These are phyloP conservation scores for Talaromyces islandicus DNA, from an alignment of 2,329 filamentous ascomycete species.

Conservation along the genomic window DNA sequence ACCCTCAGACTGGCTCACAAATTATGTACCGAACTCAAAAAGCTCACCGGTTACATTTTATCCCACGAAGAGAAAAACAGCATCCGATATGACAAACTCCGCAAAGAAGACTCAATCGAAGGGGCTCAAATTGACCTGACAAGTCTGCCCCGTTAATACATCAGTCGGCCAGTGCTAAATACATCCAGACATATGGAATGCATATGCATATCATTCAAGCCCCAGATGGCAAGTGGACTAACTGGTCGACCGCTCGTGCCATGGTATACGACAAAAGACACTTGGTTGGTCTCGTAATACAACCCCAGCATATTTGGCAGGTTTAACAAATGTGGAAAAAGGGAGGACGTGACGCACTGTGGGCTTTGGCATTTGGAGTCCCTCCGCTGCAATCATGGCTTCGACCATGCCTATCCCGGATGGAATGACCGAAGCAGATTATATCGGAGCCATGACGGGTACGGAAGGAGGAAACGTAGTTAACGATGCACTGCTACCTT, in stretches of 20 bases:
- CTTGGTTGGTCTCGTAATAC: conserved; percentile 33
- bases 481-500: conserved; percentile 38
- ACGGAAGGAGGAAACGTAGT: conserved; percentile 42
- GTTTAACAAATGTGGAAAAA: conserved; percentile 45
- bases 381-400: conserved; percentile 48
- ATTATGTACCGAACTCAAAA: background rate
- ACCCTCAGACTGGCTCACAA: background rate
- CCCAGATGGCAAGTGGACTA: conserved; percentile 43
- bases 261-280: conserved; percentile 2
- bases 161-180: conserved; percentile 44
- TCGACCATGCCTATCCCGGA: conserved; percentile 46
- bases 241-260: conserved; percentile 29
- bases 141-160: conserved; percentile 35
- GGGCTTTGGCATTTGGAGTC: conserved; percentile 33
- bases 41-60: background rate
- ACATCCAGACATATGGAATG: conserved; percentile 48
- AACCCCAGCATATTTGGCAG: conserved; percentile 43
- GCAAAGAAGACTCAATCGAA: conserved; percentile 38
- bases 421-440: conserved; percentile 44
- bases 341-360: conserved; percentile 42
- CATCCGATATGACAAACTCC: conserved; percentile 11
- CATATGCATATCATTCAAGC: conserved; percentile 45
- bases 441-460: conserved; percentile 44
- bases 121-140: conserved; percentile 40
- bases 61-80: background rate